Base-by-base conservation (phyloP, 2,329 filamentous ascomycete species). In the Pseudogymnoascus sp. region DNA sequence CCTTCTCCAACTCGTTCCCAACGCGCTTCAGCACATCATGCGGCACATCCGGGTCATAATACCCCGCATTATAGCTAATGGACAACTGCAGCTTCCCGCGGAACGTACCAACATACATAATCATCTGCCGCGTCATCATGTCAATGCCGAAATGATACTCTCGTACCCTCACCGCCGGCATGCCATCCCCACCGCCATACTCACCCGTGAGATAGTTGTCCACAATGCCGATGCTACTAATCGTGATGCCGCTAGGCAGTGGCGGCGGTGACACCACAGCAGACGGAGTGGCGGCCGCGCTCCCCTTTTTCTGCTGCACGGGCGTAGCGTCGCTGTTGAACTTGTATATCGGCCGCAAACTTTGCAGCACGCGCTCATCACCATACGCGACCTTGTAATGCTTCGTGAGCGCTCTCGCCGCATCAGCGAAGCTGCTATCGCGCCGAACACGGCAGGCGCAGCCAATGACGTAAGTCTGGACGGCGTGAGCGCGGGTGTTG, bases 41-140 rank as follows among this genome's bases (percentile, higher is more conserved):
- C 21, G 48, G 21, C 19, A 31, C 19, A 57, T 25, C 13, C 23
- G 23, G 21, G 19, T 57, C 19, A 21, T 68, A 68, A 45, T 65
- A 68, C 5, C 64, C 66, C 7, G 66, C 61, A 57, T 68, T 68
- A 54, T 67, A 68, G 39, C 67, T 67, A 6, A 67, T 51, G 34
- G 67, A 68, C 16, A 68, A 37, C 13, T 51, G 64, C 37, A 68
- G 19, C 41, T 65, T 57, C 6, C 66, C 64, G 16, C 62, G 62
- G 16, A 68, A 68, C 16, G 67, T 66, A 64, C 66, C 67, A 4
- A 62, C 62, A 51, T 68, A 68, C n/a, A 68, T 31, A 23, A 67
- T 45, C 57, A 65, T 66, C 62, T 68, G 67, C 16, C 65, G 61
- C 14, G 64, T 68, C 61, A 68, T 62, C 25, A 68, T 66, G 25